Base-by-base conservation (phyloP, 2,329 filamentous ascomycete genomes). In the Exophiala calicioides region DNA sequence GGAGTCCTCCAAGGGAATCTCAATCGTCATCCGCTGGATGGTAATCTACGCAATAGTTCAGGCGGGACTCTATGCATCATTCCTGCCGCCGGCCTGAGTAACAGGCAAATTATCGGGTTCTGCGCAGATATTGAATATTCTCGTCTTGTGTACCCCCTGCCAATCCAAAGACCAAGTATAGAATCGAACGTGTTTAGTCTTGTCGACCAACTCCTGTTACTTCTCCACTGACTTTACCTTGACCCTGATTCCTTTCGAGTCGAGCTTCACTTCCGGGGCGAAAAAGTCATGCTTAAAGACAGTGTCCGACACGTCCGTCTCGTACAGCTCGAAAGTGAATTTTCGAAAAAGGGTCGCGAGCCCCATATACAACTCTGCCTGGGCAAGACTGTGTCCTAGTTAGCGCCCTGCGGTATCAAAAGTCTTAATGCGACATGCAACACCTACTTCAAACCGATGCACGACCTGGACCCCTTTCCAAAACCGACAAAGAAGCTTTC, bases 1-100 rank as follows among this genome's bases (percentile, higher is more conserved):
- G 15, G 16, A 21, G 29, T n/a, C 38, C 46, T 24, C 47, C 24
- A 43, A 16, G 30, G 27, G 21, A 16, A 19, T 41, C 9, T 41
- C 26, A 58, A 60, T 62, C 38, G 63, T 82, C 12, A 74, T 88
- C 33, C 71, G 80, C 40, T 87, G 82, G 58, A 87, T 91, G 75
- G 73, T 90, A 43, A 78, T 90, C 68, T 98, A 98, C 71, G 87
- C 81, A 2, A 66, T 86, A 24, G 78, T 96, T 32, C 93, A 98
- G 65, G 89, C 80, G 0, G 85, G 81, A 5, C 71, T 98, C 31
- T 98, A 89, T 72, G 85, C 90, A 3, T 90, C 83, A 3, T 98
- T 98, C 65, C 75, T 98, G 37, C 93, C 93, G 4, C 93, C 93
- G 31, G 93, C 93, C 16, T 95, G 57, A 69, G 19, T n/a, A n/a